Base-by-base conservation (phyloP, 148 eudicot genomes). In the Salicornia ramosissima region DNA sequence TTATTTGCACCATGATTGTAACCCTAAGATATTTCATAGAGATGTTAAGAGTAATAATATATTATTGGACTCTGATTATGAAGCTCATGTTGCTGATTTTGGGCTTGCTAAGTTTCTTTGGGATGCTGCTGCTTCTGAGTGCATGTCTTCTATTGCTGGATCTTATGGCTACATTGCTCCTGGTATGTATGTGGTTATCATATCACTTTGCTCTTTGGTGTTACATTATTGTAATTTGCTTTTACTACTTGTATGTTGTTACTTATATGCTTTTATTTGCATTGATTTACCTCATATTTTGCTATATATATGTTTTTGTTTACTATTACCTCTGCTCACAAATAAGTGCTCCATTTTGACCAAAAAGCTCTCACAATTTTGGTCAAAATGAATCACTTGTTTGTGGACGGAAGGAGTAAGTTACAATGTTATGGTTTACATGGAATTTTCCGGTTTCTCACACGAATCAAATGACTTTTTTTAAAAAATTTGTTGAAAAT, bases 71-170 rank as follows among this genome's bases (percentile, higher is more conserved):
- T 56, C 74, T 1, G 90, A 90, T 71, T 88, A 81, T 55, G 96
- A 88, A 74, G 98, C 96, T 36, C 98, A 93, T 77, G 98, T 93
- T 8, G 98, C 98, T 64, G 98, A 93, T 83, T 94, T 94, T 28
- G 98, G 98, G 46, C 84, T 94, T 0, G 98, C 97, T 39, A 94
- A 90, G 91, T 90, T 94, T 71, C 71, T 84, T 33, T 62, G 76
- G 56, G 87, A 79, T 39, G 83, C 80, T 53, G 88, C 80, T 30
- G 85, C 82, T 13, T 86, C 91, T 3, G 93, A 90, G 71, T 90
- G 88, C 71, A 90, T 90, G 97, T 94, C 98, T 7, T 75, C 96
- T 2, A 76, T 94, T 71, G 97, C 96, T 57, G 98, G 98, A 10
- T 90, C 98, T 2, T 89, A 88, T 59, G 97, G 98, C 5, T 94